Conservation (phyloP, 1,139 yeast genomes). For the Debaryomyces singareniensis region DNA sequence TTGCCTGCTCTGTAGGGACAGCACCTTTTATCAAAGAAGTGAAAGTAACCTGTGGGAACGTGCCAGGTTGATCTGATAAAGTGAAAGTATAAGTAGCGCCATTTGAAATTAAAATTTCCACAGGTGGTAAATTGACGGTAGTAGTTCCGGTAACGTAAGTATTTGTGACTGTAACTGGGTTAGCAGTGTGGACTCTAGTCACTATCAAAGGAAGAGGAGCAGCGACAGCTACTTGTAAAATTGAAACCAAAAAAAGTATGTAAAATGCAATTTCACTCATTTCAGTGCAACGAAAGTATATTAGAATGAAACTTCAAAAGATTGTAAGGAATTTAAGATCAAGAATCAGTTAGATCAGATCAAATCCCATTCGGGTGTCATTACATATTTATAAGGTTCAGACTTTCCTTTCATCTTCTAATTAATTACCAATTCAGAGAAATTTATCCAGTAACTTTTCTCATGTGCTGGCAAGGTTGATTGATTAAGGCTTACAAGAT, state of each 20-base stretch:
- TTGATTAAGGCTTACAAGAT: too few relatives aligned
- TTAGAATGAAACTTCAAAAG: too few relatives aligned
- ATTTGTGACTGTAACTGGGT: conserved; percentile 46
- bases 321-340: too few relatives aligned
- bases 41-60: conserved; percentile 14
- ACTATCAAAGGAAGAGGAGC: conserved; percentile 37
- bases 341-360: too few relatives aligned
- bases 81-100: conserved; percentile 59
- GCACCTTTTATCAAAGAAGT: conserved; percentile 20
- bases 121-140: conserved; percentile 62
- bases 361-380: too few relatives aligned
- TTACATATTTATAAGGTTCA: too few relatives aligned
- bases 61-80: conserved; percentile 29
- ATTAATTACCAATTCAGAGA: too few relatives aligned
- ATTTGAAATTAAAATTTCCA: conserved; percentile 55
- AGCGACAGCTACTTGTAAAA: conserved; percentile 18
- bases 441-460: too few relatives aligned
- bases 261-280: conserved; percentile 7
- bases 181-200: conserved; percentile 63
- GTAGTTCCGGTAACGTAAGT: conserved; percentile 55
- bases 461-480: too few relatives aligned
- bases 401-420: too few relatives aligned
- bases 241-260: conserved; percentile 14
- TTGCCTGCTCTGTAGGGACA: not conserved
- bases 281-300: conserved; percentile 2